phyloP scores from a whole-genome alignment of 1,139 yeast genomes.

The Nadsonia commutata region DNA sequence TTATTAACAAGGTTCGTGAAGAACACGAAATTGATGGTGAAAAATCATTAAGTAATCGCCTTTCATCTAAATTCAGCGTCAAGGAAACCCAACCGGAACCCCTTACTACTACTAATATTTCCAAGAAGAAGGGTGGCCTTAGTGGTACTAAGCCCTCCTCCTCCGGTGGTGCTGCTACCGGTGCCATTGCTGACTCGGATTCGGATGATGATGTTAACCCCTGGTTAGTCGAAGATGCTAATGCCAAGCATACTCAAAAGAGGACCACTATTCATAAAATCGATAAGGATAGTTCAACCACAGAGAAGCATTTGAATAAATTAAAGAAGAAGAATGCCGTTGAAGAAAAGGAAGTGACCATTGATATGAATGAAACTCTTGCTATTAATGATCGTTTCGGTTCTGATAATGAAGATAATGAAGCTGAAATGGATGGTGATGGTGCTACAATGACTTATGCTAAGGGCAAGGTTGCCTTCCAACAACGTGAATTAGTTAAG shows the following conservation, averaged over 20 bases:
- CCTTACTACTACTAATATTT: not conserved
- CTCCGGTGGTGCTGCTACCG: slow-evolving; percentile 4
- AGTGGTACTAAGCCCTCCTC: slow-evolving; percentile 3
- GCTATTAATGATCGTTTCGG: slow-evolving; percentile 31
- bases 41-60: slow-evolving; percentile 27
- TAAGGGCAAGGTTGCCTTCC: slow-evolving; percentile 31
- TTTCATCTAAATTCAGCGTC: not conserved
- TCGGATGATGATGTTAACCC: slow-evolving; percentile 38
- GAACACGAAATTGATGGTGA: slow-evolving; percentile 46
- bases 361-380: slow-evolving; percentile 33
- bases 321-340: slow-evolving; percentile 13
- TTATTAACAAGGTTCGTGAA: slow-evolving; percentile 19
- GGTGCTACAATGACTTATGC: slow-evolving; percentile 23
- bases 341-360: slow-evolving; percentile 27
- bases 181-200: slow-evolving; percentile 6
- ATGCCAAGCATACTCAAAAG: slow-evolving; percentile 12
- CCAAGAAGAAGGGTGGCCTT: slow-evolving; percentile 1
- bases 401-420: slow-evolving; percentile 18
- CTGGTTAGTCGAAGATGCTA: slow-evolving; percentile 43
- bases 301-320: slow-evolving; percentile 30
- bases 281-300: slow-evolving; percentile 42
- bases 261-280: slow-evolving; percentile 29
- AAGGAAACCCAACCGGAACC: not conserved
- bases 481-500: slow-evolving; percentile 67
- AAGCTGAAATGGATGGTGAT: slow-evolving; percentile 15